Evolutionary conservation across 306 rosid genomes (phyloP).

Genomic region (Casuarina glauca): DNA sequence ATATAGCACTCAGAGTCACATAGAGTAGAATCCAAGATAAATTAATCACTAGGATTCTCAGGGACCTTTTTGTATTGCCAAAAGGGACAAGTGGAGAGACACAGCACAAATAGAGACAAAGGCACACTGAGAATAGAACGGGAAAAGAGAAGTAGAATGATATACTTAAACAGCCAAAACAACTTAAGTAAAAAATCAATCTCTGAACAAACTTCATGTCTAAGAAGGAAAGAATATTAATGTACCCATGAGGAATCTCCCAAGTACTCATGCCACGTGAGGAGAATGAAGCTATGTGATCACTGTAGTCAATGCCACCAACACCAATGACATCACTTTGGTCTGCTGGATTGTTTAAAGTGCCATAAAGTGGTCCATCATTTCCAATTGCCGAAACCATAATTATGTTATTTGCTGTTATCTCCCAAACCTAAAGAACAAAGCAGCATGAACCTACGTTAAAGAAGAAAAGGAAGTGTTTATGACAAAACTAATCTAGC

Average conservation of each 20-base stretch:
- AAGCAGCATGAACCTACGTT: conserved; percentile 28
- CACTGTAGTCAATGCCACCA: conserved; percentile 97
- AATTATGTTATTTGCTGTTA: conserved; percentile 91
- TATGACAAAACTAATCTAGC: not conserved
- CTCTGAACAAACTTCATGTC: not conserved
- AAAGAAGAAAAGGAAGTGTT: conserved; percentile 6
- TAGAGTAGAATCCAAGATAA: not conserved
- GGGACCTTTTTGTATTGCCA: not conserved
- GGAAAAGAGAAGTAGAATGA: not conserved
- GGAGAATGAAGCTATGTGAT: conserved; percentile 97
- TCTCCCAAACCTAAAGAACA: conserved; percentile 87
- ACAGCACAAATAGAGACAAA: not conserved
- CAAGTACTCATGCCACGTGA: conserved; percentile 99
- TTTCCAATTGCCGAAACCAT: conserved; percentile 99
- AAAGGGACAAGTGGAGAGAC: not conserved
- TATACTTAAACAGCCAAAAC: not conserved
- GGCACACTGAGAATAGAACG: no score
- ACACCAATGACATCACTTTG: conserved; percentile 97
- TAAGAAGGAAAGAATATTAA: conserved; percentile 1
- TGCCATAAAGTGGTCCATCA: conserved; percentile 98
- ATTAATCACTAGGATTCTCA: not conserved
- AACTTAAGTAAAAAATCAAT: not conserved
- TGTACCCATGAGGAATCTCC: conserved; percentile 98
- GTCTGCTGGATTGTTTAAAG: conserved; percentile 97
- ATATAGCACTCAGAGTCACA: not conserved